These are phyloP conservation scores for Starmerella vaccinii DNA, from an alignment of 805 yeast species.

Conservation along the genomic window DNA sequence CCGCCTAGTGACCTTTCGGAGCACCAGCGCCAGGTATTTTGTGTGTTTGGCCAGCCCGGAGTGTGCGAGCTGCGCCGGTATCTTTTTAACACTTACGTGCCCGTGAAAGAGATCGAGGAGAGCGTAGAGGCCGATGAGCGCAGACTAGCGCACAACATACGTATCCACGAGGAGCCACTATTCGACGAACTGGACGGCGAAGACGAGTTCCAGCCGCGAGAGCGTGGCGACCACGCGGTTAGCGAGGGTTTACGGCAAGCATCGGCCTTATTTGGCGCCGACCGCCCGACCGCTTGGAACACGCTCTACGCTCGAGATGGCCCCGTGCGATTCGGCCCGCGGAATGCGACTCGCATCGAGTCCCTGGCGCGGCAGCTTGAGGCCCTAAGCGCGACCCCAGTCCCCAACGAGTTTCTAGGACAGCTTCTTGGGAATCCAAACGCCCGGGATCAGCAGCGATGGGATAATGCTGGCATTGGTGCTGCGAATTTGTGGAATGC, in stretches of 20 bases:
- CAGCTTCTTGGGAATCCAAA: too few relatives aligned
- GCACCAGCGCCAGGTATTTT: conserved; percentile 72
- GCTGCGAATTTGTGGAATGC: too few relatives aligned
- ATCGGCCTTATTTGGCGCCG: too few relatives aligned
- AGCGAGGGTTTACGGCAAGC: too few relatives aligned
- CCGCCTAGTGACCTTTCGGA: conserved; percentile 89
- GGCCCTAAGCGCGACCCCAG: neutral
- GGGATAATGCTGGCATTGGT: too few relatives aligned
- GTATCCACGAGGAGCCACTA: neutral
- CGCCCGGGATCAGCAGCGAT: too few relatives aligned
- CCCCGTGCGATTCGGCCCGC: neutral
- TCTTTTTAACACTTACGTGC: conserved; percentile 30
- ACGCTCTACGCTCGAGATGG: neutral
- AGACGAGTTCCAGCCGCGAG: neutral
- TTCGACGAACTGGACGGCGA: neutral
- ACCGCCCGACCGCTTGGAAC: neutral
- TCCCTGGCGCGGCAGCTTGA: neutral
- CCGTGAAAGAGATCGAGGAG: neutral
- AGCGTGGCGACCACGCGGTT: too few relatives aligned
- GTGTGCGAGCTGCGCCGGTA: conserved; percentile 65
- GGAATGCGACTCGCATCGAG: neutral
- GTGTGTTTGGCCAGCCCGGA: conserved; percentile 90
- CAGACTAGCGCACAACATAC: neutral
- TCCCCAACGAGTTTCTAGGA: neutral
- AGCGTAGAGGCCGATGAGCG: neutral